A percentile compares a stretch with the other conserved stretches of the same genome.
Conservation (phyloP, 257 asterid genomes). For the Nicotiana knightiana region DNA sequence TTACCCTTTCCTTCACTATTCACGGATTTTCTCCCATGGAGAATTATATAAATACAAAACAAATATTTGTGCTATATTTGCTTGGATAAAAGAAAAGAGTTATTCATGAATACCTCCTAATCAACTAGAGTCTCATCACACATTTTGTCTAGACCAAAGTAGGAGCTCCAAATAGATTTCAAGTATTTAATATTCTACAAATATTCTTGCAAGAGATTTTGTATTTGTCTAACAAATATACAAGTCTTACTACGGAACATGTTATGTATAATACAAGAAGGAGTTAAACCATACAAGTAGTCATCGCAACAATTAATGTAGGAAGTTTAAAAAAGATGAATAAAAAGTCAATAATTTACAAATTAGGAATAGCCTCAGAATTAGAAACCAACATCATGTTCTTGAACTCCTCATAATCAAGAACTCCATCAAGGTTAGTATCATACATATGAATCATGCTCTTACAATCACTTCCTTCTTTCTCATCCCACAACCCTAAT, state of each 20-base stretch:
- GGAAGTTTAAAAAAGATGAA: slow-evolving; percentile 1
- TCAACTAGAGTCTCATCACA: too few species aligned
- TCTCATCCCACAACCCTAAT: slow-evolving; percentile 30
- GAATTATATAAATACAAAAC: too few species aligned
- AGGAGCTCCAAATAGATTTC: too few species aligned
- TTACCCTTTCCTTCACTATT: too few species aligned
- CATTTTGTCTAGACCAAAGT: too few species aligned
- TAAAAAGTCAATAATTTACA: background rate
- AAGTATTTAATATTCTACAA: background rate
- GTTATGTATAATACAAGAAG: background rate
- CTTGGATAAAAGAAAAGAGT: too few species aligned
- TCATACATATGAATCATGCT: slow-evolving; percentile 41
- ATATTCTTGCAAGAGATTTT: background rate
- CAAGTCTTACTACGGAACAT: background rate
- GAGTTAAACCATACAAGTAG: background rate
- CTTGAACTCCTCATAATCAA: slow-evolving; percentile 64
- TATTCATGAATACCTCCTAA: too few species aligned
- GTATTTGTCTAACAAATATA: too few species aligned
- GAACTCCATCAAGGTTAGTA: slow-evolving; percentile 47
- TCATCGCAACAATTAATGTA: background rate
- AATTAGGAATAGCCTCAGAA: background rate
- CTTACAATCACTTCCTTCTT: slow-evolving; percentile 28
- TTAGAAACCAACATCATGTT: slow-evolving; percentile 37
- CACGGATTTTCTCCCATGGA: too few species aligned
- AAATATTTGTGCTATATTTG: too few species aligned